These are phyloP conservation scores for Cercospora zeina DNA, from an alignment of 2,329 filamentous ascomycete species.

Conservation along the genomic window DNA sequence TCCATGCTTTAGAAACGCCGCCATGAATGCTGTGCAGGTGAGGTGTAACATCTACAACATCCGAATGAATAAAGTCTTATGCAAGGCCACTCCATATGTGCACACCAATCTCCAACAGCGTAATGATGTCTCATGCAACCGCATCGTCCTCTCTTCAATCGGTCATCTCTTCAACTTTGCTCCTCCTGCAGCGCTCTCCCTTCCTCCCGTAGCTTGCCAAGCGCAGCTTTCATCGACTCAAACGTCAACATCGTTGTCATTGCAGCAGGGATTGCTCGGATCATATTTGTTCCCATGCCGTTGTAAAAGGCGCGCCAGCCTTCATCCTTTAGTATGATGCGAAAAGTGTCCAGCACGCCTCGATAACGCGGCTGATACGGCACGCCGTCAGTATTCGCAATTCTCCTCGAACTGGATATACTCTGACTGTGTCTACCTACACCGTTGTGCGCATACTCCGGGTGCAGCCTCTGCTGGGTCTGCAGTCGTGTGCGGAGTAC, in stretches of 20 bases:
- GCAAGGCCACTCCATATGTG: conserved; percentile 21
- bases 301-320: conserved; percentile 97
- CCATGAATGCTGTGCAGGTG: conserved; percentile 17
- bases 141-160: background rate
- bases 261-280: conserved; percentile 89
- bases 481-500: conserved; percentile 91
- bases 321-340: conserved; percentile 83
- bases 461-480: conserved; percentile 75
- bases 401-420: conserved; percentile 39
- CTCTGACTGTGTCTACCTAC: conserved; percentile 43
- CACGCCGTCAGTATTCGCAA: conserved; percentile 56
- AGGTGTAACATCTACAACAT: conserved; percentile 20
- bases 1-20: conserved; percentile 21
- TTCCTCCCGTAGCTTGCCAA: conserved; percentile 57
- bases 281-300: conserved; percentile 96
- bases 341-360: conserved; percentile 78
- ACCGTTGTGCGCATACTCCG: conserved; percentile 50
- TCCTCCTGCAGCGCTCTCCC: conserved; percentile 41
- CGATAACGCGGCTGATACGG: conserved; percentile 61
- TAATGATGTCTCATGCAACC: background rate
- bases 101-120: conserved; percentile 4
- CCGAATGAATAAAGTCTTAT: conserved; percentile 14
- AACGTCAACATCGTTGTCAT: conserved; percentile 98
- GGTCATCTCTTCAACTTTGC: conserved; percentile 12
- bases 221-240: conserved; percentile 67